Evolutionary conservation across 805 yeast species (phyloP), one percentile per base, ranked within the genome.

Genomic region (Saccharomycopsis malanga): DNA sequence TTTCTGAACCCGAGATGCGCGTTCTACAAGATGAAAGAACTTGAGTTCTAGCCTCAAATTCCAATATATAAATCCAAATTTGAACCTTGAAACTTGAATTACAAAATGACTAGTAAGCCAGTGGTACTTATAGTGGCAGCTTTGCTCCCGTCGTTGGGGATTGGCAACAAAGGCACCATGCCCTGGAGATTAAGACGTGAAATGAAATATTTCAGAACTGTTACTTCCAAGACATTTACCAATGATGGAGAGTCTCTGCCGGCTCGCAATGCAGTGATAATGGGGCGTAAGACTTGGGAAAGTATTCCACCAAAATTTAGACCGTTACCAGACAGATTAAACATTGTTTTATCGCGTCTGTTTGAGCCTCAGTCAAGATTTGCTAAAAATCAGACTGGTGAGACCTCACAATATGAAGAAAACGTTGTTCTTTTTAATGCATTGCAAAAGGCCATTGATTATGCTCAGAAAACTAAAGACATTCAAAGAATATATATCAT

Each of bases 221-320:
- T 87, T 14, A 93, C 98, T 0, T 64, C 79, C 2, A 21, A 22
- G n/a, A 7, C 17, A 12, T 54, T 56, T 6, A 62, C 65, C 0
- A 61, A 60, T 3, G 63, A 66, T 20, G 39, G 39, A 4, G 60
- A 58, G 21, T 6, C 17, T 5, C n/a, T n/a, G n/a, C 61, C 65
- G n/a, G 49, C 49, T 1, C 66, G 64, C 51, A 87, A 87, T 60
- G 94, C 86, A 0, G 98, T 93, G 12, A 72, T 93, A 3, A 93
- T 93, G 98, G 98, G 98, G 12, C 73, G 97, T 50, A 84, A 81
- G 59, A 91, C 98, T 1, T 93, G 97, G 95, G 93, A 88, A 27
- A 85, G 95, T 5, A 89, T 93, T 27, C 98, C 98, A 0, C 52
- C 64, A 1, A 80, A 74, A 60, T 93, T 87, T 65, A 70, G 95